Base-by-base conservation (phyloP, 305 asterid species). In the Coffea humblotiana region DNA sequence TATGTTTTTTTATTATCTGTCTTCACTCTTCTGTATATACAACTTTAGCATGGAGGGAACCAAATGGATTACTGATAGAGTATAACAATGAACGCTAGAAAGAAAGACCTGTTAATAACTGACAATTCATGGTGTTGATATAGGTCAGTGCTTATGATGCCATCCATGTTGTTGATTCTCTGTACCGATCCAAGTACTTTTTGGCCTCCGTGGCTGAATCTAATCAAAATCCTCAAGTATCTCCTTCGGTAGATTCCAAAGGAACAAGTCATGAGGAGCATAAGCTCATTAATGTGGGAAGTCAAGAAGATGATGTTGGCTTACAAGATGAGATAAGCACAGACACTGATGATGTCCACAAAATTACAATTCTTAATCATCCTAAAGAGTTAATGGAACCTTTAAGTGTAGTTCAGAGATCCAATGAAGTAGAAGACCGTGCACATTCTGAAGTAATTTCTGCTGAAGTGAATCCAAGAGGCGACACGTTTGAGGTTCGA, bases 111-210 rank as follows among this genome's bases (percentile, higher is more conserved):
- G 25, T 73, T 9, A 25, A 15, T 63, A 40, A 37, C 79, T 76
- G 79, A 58, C 27, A 76, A 61, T 48, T 2, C 11, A 37, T 25
- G 37, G 45, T 43, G 27, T 27, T 74, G 47, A 2, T 75, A 43
- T 79, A 94, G 99, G 99, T 96, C 82, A 91, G 86, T 84, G 90
- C 94, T 64, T 96, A 84, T 79, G 90, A 96, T 84, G 88, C 92
- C 73, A 45, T 92, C 80, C 98, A 82, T 69, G 84, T 96, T 86
- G 94, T 92, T 77, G 98, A 92, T 85, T 87, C 91, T 75, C 85
- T 96, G 69, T 92, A 92, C 85, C 89, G 89, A 49, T 88, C 98
- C 85, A 96, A 96, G 90, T 91, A 96, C 80, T 91, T 90, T 88
- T 87, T 96, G 91, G 89, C 90, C 77, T 81, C 93, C 6, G 6